phyloP scores from a whole-genome alignment of 1,139 yeast genomes.

The Geotrichum europaeum region DNA sequence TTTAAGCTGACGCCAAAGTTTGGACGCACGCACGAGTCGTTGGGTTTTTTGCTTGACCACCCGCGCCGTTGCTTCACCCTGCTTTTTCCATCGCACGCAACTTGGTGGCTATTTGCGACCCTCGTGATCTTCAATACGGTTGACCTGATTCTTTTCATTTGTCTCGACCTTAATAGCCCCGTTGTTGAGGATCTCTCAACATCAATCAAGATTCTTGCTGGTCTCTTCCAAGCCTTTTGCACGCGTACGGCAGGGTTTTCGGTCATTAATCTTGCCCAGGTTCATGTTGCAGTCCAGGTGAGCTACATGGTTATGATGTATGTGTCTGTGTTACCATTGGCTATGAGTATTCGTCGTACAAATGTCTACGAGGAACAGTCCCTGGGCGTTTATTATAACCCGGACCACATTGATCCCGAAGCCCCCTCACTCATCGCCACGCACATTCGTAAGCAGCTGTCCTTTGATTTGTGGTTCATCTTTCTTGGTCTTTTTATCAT shows the following conservation, averaged over 20 bases:
- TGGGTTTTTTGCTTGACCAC: slow-evolving; percentile 84
- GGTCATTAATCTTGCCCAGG: slow-evolving; percentile 56
- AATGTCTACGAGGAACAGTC: slow-evolving; percentile 97
- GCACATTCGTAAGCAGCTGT: slow-evolving; percentile 84
- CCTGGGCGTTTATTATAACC: slow-evolving; percentile 67
- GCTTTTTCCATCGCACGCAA: slow-evolving; percentile 83
- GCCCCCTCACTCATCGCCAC: slow-evolving; percentile 62
- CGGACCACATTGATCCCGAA: slow-evolving; percentile 29
- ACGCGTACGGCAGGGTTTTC: slow-evolving; percentile 93
- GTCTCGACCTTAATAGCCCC: slow-evolving; percentile 59
- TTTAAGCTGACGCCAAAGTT: slow-evolving; percentile 59
- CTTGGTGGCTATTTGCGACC: slow-evolving; percentile 87
- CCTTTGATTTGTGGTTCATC: slow-evolving; percentile 92
- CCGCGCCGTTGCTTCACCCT: slow-evolving; percentile 96
- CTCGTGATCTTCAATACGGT: slow-evolving; percentile 64
- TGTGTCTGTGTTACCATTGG: slow-evolving; percentile 90
- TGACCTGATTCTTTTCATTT: slow-evolving; percentile 73
- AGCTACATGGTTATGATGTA: slow-evolving; percentile 97
- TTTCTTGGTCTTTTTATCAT: slow-evolving; percentile 79
- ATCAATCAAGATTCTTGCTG: slow-evolving; percentile 70
- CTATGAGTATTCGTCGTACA: slow-evolving; percentile 92
- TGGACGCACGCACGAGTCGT: slow-evolving; percentile 52
- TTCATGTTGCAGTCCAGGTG: slow-evolving; percentile 90
- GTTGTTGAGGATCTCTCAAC: slow-evolving; percentile 44
- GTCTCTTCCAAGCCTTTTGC: slow-evolving; percentile 83